phyloP scores from a whole-genome alignment of 352 stramenopile species.

The Phytophthora pluvialis region DNA sequence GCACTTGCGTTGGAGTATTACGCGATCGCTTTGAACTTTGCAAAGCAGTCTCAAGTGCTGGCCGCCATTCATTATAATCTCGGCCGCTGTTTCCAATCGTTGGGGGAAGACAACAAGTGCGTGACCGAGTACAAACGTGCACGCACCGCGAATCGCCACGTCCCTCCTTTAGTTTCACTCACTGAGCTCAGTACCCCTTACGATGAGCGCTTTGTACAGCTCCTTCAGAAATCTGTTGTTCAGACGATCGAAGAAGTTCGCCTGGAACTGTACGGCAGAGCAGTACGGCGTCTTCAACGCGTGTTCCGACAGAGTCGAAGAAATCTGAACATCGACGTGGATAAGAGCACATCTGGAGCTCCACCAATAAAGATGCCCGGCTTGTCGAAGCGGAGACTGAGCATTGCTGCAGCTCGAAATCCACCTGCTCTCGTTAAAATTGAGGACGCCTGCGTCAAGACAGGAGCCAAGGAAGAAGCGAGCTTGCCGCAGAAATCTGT shows the following conservation, averaged over 20 bases:
- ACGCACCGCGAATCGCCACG: conserved; percentile 68
- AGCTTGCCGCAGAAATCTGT: conserved; percentile 10
- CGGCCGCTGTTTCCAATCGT: conserved; percentile 60
- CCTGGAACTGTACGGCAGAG: conserved; percentile 62
- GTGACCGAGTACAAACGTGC: conserved; percentile 72
- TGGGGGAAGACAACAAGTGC: conserved; percentile 57
- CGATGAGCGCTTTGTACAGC: conserved; percentile 51
- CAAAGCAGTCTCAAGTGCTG: conserved; percentile 66
- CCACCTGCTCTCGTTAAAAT: conserved; percentile 21
- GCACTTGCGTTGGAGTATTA: conserved; percentile 67
- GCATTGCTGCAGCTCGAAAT: conserved; percentile 22
- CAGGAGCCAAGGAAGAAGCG: conserved; percentile 9
- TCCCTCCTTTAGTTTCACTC: conserved; percentile 47
- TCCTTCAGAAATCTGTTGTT: conserved; percentile 51
- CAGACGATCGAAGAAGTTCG: conserved; percentile 68
- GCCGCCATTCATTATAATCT: conserved; percentile 63
- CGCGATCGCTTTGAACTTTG: conserved; percentile 60
- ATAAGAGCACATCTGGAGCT: conserved; percentile 8
- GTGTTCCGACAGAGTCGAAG: conserved; percentile 60
- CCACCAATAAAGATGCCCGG: conserved; percentile 27
- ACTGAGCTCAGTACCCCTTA: conserved; percentile 52
- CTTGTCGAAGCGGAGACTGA: conserved; percentile 24
- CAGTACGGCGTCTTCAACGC: conserved; percentile 63
- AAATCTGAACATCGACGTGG: conserved; percentile 15
- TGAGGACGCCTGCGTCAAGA: conserved; percentile 12